Percentiles rank a stretch among this genome's conserved stretches.
Conservation (phyloP, 1,139 yeast genomes). For the Hyphopichia fennica region DNA sequence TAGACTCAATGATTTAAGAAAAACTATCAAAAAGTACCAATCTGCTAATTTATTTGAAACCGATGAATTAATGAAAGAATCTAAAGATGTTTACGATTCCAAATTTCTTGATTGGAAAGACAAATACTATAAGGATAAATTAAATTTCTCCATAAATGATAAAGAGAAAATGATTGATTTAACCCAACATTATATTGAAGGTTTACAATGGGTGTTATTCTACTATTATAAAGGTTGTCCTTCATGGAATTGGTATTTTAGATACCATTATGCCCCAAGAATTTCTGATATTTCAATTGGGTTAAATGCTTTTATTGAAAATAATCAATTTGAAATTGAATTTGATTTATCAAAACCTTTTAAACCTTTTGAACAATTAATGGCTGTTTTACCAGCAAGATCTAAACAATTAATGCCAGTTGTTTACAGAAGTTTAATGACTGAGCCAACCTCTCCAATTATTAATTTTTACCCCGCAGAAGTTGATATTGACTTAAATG, state of each 20-base stretch:
- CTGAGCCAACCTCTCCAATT: slow-evolving; percentile 86
- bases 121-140: slow-evolving; percentile 74
- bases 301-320: slow-evolving; percentile 49
- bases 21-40: slow-evolving; percentile 64
- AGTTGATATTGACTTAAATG: slow-evolving; percentile 88
- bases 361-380: slow-evolving; percentile 91
- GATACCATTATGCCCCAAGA: slow-evolving; percentile 89
- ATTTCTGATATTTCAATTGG: slow-evolving; percentile 83
- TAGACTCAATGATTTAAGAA: slow-evolving; percentile 43
- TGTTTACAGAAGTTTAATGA: slow-evolving; percentile 79
- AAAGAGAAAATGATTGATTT: slow-evolving; percentile 58
- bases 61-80: slow-evolving; percentile 59
- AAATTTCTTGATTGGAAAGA: slow-evolving; percentile 85
- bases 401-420: slow-evolving; percentile 79
- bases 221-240: slow-evolving; percentile 89
- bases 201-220: slow-evolving; percentile 92
- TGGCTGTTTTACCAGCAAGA: slow-evolving; percentile 97
- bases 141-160: slow-evolving; percentile 61
- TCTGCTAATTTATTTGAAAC: slow-evolving; percentile 66
- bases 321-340: slow-evolving; percentile 38
- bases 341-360: slow-evolving; percentile 80
- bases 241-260: slow-evolving; percentile 94
- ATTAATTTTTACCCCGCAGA: slow-evolving; percentile 87
- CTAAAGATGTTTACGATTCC: slow-evolving; percentile 64
- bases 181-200: slow-evolving; percentile 86